These are phyloP conservation scores for Eutrema japonicum DNA, from an alignment of 345 rosid genomes.

Conservation along the genomic window DNA sequence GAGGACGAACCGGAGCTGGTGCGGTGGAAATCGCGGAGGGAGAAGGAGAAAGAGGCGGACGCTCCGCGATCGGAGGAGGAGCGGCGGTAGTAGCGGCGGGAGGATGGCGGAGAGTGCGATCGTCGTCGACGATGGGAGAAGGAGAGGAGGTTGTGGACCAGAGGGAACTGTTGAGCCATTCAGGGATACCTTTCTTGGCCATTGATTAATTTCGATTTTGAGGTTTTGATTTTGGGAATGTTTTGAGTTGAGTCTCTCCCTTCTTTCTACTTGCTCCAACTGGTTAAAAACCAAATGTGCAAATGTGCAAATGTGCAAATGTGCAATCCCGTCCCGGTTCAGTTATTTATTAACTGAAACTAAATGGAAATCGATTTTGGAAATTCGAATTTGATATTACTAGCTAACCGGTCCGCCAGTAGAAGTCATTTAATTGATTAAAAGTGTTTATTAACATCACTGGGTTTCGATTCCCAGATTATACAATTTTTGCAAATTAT, in stretches of 20 bases:
- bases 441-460: too few species aligned
- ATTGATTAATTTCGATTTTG: constrained; percentile 41
- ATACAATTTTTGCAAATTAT: too few species aligned
- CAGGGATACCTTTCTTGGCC: constrained; percentile 89
- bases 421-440: too few species aligned
- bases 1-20: constrained; percentile 38
- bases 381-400: too few species aligned
- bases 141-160: constrained; percentile 64
- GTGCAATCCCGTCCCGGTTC: neutral
- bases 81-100: constrained; percentile 39
- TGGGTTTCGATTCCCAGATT: too few species aligned
- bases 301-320: too few species aligned
- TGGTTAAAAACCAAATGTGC: neutral
- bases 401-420: too few species aligned
- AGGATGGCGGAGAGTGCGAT: constrained; percentile 47
- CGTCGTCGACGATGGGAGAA: constrained; percentile 52
- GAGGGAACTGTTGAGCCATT: constrained; percentile 96
- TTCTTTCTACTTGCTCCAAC: neutral
- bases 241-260: neutral
- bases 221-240: constrained; percentile 6
- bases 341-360: too few species aligned
- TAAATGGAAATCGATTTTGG: too few species aligned
- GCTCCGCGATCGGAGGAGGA: constrained; percentile 39
- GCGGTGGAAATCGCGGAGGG: constrained; percentile 48
- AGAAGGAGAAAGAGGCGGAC: constrained; percentile 46